These are phyloP conservation scores for Mortierella sp. DNA, from an alignment of 371 early-diverging fungal genomes.

Conservation along the genomic window DNA sequence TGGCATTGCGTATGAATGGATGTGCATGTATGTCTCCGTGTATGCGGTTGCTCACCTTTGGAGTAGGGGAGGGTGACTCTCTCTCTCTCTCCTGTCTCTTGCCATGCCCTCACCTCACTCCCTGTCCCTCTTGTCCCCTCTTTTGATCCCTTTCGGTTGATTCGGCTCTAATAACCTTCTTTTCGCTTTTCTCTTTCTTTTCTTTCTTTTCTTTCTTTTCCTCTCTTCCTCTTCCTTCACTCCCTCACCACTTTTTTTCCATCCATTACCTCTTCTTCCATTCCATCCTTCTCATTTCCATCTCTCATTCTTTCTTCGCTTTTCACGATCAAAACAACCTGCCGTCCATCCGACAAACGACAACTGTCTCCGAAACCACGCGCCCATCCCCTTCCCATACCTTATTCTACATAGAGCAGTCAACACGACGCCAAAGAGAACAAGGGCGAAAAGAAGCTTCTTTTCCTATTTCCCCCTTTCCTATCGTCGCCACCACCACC, in stretches of 20 bases:
- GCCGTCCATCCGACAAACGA: background rate
- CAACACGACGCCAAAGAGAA: background rate
- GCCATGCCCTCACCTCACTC: background rate
- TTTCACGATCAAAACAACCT: background rate
- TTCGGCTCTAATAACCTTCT: background rate
- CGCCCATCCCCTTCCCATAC: background rate
- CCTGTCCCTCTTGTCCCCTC: background rate
- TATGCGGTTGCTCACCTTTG: no score
- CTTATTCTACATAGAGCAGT: background rate
- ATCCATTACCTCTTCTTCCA: background rate
- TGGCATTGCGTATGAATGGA: no score
- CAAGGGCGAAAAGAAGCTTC: background rate
- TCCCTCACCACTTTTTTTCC: background rate
- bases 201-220: background rate
- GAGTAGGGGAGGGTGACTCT: no score
- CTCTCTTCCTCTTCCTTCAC: background rate
- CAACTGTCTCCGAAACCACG: background rate
- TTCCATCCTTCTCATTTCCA: background rate
- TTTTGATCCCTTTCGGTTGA: background rate
- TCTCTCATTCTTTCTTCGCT: background rate
- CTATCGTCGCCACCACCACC: background rate
- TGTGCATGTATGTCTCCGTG: no score
- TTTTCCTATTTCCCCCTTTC: background rate
- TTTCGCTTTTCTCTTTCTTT: background rate
- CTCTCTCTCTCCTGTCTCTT: no score